These are phyloP conservation scores for Solanum neorickii DNA, from an alignment of 257 asterid species.

Conservation along the genomic window DNA sequence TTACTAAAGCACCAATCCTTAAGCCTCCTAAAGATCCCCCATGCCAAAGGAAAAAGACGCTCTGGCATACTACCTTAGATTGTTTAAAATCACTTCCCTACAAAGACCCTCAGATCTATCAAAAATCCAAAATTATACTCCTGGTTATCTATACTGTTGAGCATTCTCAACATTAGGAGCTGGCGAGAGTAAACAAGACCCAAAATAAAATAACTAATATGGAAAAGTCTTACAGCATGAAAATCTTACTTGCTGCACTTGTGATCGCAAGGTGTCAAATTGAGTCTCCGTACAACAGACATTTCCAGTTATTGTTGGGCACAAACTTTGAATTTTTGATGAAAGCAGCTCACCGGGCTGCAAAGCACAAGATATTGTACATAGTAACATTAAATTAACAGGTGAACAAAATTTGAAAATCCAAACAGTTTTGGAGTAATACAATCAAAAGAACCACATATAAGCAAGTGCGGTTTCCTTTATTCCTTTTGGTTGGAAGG, in stretches of 20 bases:
- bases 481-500: not conserved
- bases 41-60: not conserved
- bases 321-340: slow-evolving; percentile 85
- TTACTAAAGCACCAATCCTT: not conserved
- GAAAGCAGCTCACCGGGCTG: slow-evolving; percentile 84
- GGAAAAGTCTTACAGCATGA: not conserved
- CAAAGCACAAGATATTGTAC: not conserved
- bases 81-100: not conserved
- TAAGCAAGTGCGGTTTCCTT: not conserved
- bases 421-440: not conserved
- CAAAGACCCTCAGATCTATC: not conserved
- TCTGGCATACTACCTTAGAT: not conserved
- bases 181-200: not conserved
- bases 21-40: not conserved
- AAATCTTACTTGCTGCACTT: slow-evolving; percentile 89
- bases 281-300: slow-evolving; percentile 88
- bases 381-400: not conserved
- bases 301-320: slow-evolving; percentile 90
- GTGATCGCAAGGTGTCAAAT: slow-evolving; percentile 65
- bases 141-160: not conserved
- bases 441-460: not conserved
- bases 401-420: not conserved
- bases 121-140: not conserved
- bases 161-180: not conserved
- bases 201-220: not conserved